Evolutionary conservation across 345 rosid genomes (phyloP), one percentile per base, ranked within the genome.

Genomic region (Raphanus raphanistrum): DNA sequence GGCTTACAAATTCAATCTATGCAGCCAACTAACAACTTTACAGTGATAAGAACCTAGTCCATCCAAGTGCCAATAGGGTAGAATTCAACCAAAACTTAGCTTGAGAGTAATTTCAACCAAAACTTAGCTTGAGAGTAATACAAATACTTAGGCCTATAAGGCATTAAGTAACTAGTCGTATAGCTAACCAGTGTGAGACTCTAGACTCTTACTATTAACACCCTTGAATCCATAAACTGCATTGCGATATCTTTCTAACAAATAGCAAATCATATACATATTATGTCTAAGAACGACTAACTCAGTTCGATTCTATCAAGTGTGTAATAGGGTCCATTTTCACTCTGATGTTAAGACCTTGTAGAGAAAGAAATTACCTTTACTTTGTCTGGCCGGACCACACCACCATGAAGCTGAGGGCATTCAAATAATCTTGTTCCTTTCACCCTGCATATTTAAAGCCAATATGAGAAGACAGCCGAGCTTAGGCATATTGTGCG

Each of bases 341-440:
- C 38, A 27, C 16, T 61, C 36, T 28, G 48, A 62, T 16, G 66
- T 43, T 43, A 58, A 33, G 21, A 27, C 57, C 45, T 52, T 33
- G 31, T 7, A 68, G 64, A 13, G 10, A 17, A 32, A 45, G 13
- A 17, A 58, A 15, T 4, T 16, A 73, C 91, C 97, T 92, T 87
- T 57, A 95, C 91, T 92, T 92, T 95, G 84, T 90, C 97, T 21
- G 99, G 94, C 87, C 96, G 86, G 74, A 89, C 88, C 82, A 92
- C 83, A 41, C 83, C 94, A 82, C 97, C 99, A 16, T 87, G 97
- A 73, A 87, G 93, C 3, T 77, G 88, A 76, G 93, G 92, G 82
- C 92, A 91, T 15, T 91, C 84, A 43, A 92, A 91, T 75, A 87
- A 90, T 38, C 92, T 87, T 17, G 81, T 80, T 82, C 96, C 96